Evolutionary conservation across 208 protist species (phyloP), one percentile per base, ranked within the genome.

Genomic region (Trypanosoma avium): DNA sequence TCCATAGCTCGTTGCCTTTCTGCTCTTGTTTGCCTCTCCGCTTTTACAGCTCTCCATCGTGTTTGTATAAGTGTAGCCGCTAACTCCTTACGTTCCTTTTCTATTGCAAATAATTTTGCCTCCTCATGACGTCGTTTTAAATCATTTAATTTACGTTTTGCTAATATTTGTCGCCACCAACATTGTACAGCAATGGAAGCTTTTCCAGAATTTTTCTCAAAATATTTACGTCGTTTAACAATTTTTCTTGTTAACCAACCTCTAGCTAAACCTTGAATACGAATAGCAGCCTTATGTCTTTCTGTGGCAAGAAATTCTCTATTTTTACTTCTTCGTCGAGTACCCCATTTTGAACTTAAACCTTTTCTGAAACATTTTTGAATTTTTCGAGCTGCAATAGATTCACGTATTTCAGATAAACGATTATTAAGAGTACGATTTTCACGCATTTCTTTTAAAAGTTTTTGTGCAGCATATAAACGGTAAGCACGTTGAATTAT

Each of bases 401-500:
- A 27, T n/a, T 58, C 70, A 6, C 80, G 77, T 46, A 89, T 68
- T 49, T 77, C 70, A 30, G 52, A 55, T 12, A 87, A 67, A 32
- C 67, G 60, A 26, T 43, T 42, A 17, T 79, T 65, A 19, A 46
- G 46, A 0, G n/a, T 60, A 21, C 62, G 68, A n/a, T 54, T 40
- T 19, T 68, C 69, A 9, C 69, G 75, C 29, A 82, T 46, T 6
- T 54, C 60, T 4, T 40, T 43, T 15, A 73, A 59, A 24, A 48
- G 65, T 17, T 61, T 64, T 26, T 76, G 86, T 4, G 82, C 71
- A 40, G 72, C 67, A 67, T 86, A 76, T 7, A 75, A 73, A 60
- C 86, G 86, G 62, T 78, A 88, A 50, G 75, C 40, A n/a, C 75
- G 70, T 64, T 93, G 86, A 67, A 93, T 89, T 15, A 74, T 36